Conservation (phyloP, 345 rosid genomes). For the Carallia brachiata region DNA sequence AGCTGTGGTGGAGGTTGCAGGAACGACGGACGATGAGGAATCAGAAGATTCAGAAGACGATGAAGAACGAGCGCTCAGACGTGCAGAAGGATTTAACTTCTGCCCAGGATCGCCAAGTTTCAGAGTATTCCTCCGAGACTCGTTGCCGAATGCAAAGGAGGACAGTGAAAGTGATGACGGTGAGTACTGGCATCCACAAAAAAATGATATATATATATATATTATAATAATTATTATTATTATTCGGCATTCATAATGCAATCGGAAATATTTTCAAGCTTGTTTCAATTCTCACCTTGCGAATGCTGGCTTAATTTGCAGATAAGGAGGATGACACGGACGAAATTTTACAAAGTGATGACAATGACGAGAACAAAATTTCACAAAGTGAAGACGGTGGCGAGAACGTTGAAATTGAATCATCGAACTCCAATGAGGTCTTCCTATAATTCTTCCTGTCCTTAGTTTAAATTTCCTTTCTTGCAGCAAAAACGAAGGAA, state of each 20-base stretch:
- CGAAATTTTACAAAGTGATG: background rate
- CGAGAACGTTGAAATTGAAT: background rate
- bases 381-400: background rate
- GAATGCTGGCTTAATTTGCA: background rate
- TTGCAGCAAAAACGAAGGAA: background rate
- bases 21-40: background rate
- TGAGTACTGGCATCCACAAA: background rate
- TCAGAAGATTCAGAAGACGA: background rate
- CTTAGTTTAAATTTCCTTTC: background rate
- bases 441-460: background rate
- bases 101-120: constrained; percentile 37
- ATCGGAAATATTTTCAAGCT: background rate
- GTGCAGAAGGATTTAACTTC: background rate
- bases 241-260: background rate
- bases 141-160: background rate
- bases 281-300: background rate
- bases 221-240: no score
- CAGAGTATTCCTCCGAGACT: constrained; percentile 27
- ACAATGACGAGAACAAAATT: background rate
- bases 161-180: constrained; percentile 15
- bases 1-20: background rate
- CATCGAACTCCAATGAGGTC: constrained; percentile 8
- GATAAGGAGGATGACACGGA: background rate
- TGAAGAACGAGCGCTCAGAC: background rate
- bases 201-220: no score